Evolutionary conservation across 169 alveolate genomes (phyloP), one percentile per base, ranked within the genome.

Genomic region (Cryptosporidium ubiquitum): DNA sequence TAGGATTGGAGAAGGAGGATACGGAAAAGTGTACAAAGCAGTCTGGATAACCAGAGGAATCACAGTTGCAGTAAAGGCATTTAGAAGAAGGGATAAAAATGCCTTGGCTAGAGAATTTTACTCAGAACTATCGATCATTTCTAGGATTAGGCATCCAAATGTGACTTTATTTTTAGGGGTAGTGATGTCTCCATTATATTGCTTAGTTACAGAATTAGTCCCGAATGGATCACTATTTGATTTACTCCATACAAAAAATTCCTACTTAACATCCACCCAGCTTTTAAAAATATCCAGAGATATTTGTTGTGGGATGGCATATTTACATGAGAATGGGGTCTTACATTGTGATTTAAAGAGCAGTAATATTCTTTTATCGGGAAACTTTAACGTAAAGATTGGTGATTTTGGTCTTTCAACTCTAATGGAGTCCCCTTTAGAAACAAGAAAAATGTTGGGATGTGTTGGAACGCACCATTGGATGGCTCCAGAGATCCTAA

Each of bases 371-470:
- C 86, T 95, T 23, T 64, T 95, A 3, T 93, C 95, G 64, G 95
- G 92, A 84, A 94, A 95, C 74, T 94, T 94, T 64, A 93, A 92
- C 91, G 96, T 94, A 1, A 96, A 96, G 91, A 94, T 96, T 10
- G 95, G 98, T 85, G 97, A 96, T 71, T 96, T 96, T 85, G 98
- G 97, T 3, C 70, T 96, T 2, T 92, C 96, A 10, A 70, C 93
- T 37, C 84, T 91, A 35, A 92, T 91, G 68, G 93, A 84, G 12
- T 91, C 91, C 51, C 74, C 84, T 70, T 42, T 75, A 57, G 69
- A 92, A 47, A 92, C 91, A 49, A 91, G 92, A 35, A 92, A 89
- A 74, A 85, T 70, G 85, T 71, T 92, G 14, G 94, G 94, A 12
- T 92, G 94, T 42, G 91, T 95, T 14, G 97, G 97, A 1, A 95